Base-by-base conservation (phyloP, 192 early-diverging fungal genomes). In the Coemansia sp. region DNA sequence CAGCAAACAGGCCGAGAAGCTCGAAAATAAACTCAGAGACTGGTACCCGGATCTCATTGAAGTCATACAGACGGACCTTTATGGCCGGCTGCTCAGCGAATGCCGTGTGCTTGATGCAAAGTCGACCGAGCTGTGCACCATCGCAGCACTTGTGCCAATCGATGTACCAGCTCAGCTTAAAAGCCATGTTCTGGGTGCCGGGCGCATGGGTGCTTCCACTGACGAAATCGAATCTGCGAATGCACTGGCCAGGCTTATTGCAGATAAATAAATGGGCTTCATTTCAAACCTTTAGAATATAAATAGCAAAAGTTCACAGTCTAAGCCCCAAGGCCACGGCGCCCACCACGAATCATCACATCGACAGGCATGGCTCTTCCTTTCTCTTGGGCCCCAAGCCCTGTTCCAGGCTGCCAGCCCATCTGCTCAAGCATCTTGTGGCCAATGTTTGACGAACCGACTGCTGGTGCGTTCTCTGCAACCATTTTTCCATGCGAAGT, bases 351-450 rank as follows among this genome's bases (percentile, higher is more conserved):
- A 34, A 82, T 68, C 71, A 73, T 71, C 23, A 77, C 74, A 34
- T 76, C 75, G 10, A 82, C 71, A 0, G 79, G 79, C 28, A 64
- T 70, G 12, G 79, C 63, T 7, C 74, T 72, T 31, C 79, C 79
- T 42, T 82, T 66, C 30, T 74, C 71, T 15, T 74, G 62, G 52
- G 48, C 68, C 0, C 79, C 79, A 20, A 82, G 79, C 1, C 79
- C 75, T 62, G 70, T 64, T 23, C 79, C 79, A 8, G 79, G 79
- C 58, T 68, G 64, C 79, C 79, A 82, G 25, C 79, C 79, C 79
- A 82, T 82, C 63, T 82, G 74, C 59, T 66, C 57, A 48, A 82
- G 65, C 74, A 82, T 76, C 71, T 74, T 68, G 59, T 82, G 79
- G 18, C 79, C 79, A 63, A 82, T 72, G 49, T 82, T 82, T 10